phyloP scores from a whole-genome alignment of 371 early-diverging fungal genomes.

The Zopfochytrium polystomum region DNA sequence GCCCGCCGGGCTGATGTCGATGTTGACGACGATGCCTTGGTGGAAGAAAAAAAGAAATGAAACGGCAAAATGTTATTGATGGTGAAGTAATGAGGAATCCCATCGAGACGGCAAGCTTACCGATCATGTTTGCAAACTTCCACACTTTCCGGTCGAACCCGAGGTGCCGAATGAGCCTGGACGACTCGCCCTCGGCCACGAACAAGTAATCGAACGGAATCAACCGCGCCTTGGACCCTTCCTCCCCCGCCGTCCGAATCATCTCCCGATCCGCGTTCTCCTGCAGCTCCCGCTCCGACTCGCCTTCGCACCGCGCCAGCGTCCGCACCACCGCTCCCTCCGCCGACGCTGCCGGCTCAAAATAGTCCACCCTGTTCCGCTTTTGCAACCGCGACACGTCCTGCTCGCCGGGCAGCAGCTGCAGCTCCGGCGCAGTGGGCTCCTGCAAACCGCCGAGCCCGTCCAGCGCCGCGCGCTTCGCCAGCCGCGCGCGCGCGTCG shows the following conservation, averaged over 20 bases:
- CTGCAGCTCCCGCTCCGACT: neutral
- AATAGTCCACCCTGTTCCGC: constrained; percentile 30
- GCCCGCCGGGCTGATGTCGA: constrained; percentile 32
- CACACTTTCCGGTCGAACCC: constrained; percentile 38
- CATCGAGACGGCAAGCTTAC: neutral
- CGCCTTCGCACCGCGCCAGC: neutral
- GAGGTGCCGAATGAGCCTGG: constrained; percentile 35
- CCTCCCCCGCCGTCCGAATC: neutral
- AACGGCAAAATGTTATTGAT: neutral
- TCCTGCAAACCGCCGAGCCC: constrained; percentile 4
- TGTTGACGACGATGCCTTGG: constrained; percentile 39
- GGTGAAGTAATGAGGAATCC: neutral
- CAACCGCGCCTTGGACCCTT: neutral
- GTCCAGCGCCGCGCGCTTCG: constrained; percentile 13
- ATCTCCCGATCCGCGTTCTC: neutral
- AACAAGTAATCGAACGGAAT: constrained; percentile 34
- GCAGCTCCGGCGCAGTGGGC: constrained; percentile 16
- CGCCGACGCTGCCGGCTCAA: constrained; percentile 26
- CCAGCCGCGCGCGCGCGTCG: constrained; percentile 23
- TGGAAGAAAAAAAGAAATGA: too few relatives aligned
- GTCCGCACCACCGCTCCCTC: constrained; percentile 30
- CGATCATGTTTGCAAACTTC: constrained; percentile 40
- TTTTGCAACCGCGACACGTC: constrained; percentile 21
- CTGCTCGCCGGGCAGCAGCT: constrained; percentile 27
- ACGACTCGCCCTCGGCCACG: constrained; percentile 44